Evolutionary conservation across 495 filamentous ascomycete species (phyloP).

Genomic region (Neurospora hispaniola): DNA sequence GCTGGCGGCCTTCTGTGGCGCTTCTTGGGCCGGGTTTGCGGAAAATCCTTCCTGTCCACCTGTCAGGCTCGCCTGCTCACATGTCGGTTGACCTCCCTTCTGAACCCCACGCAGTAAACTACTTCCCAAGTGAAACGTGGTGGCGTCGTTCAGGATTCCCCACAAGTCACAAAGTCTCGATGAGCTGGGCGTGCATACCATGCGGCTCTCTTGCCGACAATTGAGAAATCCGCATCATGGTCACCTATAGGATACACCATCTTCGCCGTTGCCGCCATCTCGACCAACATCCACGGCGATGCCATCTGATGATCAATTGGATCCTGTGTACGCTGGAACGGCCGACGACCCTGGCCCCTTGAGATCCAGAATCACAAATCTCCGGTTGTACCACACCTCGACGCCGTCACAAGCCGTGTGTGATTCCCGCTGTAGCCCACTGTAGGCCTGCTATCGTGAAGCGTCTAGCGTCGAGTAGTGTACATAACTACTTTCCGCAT

Average conservation of each 20-base stretch:
- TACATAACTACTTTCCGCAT: neutral
- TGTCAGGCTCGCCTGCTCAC: neutral
- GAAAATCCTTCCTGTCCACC: neutral
- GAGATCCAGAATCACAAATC: neutral
- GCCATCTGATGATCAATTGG: neutral
- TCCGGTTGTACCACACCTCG: neutral
- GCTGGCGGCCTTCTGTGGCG: neutral
- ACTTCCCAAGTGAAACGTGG: neutral
- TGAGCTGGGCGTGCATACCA: neutral
- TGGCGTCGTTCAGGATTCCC: neutral
- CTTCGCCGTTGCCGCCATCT: neutral
- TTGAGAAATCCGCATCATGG: neutral
- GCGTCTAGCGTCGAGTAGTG: neutral
- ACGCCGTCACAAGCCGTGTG: neutral
- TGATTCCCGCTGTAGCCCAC: neutral
- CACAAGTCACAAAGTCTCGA: neutral
- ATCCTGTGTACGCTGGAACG: neutral
- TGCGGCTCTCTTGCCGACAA: neutral
- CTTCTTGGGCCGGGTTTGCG: neutral
- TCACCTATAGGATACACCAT: neutral
- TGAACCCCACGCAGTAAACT: neutral
- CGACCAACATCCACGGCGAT: neutral
- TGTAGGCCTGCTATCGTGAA: neutral
- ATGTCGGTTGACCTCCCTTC: neutral
- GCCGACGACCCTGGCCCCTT: neutral